Evolutionary conservation across 345 rosid genomes (phyloP), one percentile per base, ranked within the genome.

Genomic region (Citrus hindsii): DNA sequence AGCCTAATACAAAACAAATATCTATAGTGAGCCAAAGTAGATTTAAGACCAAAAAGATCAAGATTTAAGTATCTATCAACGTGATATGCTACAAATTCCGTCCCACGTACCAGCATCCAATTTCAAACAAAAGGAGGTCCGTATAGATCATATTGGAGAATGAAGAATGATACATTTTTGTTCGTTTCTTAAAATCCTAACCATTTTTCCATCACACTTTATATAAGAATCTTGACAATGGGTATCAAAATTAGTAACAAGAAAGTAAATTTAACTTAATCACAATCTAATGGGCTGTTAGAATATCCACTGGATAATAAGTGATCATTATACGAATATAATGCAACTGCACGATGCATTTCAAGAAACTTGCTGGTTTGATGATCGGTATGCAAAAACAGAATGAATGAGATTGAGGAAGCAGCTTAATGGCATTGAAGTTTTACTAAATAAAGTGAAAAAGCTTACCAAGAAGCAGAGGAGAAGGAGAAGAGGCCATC

Each of bases 401-500:
- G 51, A 46, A 13, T 13, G 51, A 46, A 46, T 46, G 51, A 46
- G 51, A 46, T 46, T 13, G 18, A 46, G 51, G 13, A 46, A 46
- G 51, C 51, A 46, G 51, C 51, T 46, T 13, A 46, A 13, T 3
- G 51, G 51, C 51, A 46, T 46, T 46, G 51, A 46, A 3, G 51
- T 46, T 46, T 46, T 46, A 46, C 51, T 13, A 46, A 55, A 69
- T 13, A 18, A 37, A 65, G 19, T 10, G 18, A 18, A 33, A 8
- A 28, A 13, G 58, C 35, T 77, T 86, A 88, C 90, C 86, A 67
- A 86, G 83, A 63, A 88, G 85, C 77, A 89, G 87, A 75, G 90
- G 83, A 25, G 89, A 82, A 79, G 87, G 79, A 74, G 92, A 85
- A 69, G 88, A 80, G 73, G 90, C 91, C 94, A 92, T 88, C 51